Evolutionary conservation across 2,329 filamentous ascomycete genomes (phyloP), one percentile per base, ranked within the genome.

Genomic region (Aschersonia sp.): DNA sequence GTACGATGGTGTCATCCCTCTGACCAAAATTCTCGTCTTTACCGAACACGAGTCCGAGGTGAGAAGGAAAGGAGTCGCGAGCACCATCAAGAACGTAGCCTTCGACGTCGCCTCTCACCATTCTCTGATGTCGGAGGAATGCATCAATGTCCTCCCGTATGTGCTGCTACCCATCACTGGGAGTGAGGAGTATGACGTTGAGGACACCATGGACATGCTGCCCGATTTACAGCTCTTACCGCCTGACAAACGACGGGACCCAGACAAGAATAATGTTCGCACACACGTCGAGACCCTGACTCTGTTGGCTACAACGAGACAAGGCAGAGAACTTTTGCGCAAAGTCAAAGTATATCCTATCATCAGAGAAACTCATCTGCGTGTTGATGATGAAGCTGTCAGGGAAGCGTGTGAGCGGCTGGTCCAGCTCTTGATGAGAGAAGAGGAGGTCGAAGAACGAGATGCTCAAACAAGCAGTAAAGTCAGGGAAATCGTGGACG

Each of bases 11-110:
- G 78, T 95, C 11, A 79, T 95, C n/a, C 92, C 92, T 2, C 72
- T 97, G 44, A 87, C 84, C 45, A 97, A 97, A 70, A 72, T 98
- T 51, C 84, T 84, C 50, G 90, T 97, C 50, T 97, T 97, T 63
- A 97, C 92, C 1, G 87, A 94, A 63, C 87, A 95, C 67, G 73
- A 77, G 56, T 94, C 86, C 2, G 76, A 83, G 31, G 80, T 95
- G 47, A 79, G 92, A 49, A 76, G 92, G 47, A 87, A 87, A 57
- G 92, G 92, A n/a, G 89, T 95, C n/a, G 90, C 90, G 6, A 88
- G 83, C 51, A 92, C 87, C 8, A 87, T 98, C 62, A 97, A 97
- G 65, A 98, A 98, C 60, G 79, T 86, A 32, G 81, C 87, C 6
- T 97, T 98, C 60, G 84, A 94, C 57, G 66, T 90, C 5, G 66